Conservation (phyloP, 441 rosid species). For the Bocquillonia castaneifolia region DNA sequence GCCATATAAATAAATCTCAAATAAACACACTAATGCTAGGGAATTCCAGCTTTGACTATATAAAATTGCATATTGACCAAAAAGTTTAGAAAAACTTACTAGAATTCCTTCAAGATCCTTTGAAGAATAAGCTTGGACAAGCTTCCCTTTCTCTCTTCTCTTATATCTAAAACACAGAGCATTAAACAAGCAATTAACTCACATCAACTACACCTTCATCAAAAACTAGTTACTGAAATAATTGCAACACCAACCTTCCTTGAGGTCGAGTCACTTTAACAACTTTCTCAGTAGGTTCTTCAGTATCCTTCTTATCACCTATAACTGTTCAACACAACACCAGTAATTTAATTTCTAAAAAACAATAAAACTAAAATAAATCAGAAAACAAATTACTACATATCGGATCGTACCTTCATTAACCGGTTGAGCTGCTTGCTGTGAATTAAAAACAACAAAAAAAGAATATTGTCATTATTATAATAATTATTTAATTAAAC, state of each 20-base stretch:
- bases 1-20: too few species aligned
- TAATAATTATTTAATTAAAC: background rate
- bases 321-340: conserved; percentile 26
- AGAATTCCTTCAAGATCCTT: conserved; percentile 94
- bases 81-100: conserved; percentile 44
- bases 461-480: too few species aligned
- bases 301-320: conserved; percentile 37
- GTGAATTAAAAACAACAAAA: conserved; percentile 23
- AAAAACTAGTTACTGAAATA: background rate
- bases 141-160: conserved; percentile 87
- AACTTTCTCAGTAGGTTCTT: conserved; percentile 35
- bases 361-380: conserved; percentile 7
- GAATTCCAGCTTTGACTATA: background rate
- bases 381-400: background rate
- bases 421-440: conserved; percentile 56
- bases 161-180: conserved; percentile 46
- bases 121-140: conserved; percentile 68
- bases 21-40: too few species aligned
- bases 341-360: too few species aligned
- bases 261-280: conserved; percentile 76
- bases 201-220: background rate
- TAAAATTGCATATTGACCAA: background rate
- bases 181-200: conserved; percentile 1
- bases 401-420: conserved; percentile 57
- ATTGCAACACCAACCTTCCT: conserved; percentile 69